Percentiles rank a stretch among this genome's conserved stretches.
Evolutionary conservation across 106 monocot species (phyloP).

Genomic region (Apostasia ramifera): DNA sequence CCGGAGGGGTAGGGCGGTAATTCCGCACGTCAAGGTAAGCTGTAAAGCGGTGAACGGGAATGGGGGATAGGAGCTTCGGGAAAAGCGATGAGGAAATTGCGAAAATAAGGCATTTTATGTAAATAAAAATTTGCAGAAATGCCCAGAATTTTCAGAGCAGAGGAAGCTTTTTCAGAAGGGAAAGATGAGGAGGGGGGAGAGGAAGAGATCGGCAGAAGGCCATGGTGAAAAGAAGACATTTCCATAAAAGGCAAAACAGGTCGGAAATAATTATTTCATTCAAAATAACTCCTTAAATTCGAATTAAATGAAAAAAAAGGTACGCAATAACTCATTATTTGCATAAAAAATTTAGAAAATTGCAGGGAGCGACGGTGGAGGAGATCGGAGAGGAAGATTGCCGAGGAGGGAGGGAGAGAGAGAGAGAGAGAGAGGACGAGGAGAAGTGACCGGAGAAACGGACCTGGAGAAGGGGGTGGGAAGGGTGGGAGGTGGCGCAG

Average conservation of each 20-base stretch:
- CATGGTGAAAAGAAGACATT: constrained; percentile 1
- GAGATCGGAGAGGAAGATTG: not conserved
- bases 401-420: not conserved
- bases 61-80: not conserved
- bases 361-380: not conserved
- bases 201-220: not conserved
- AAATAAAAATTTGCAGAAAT: no score
- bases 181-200: no score
- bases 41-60: not conserved
- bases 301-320: not conserved
- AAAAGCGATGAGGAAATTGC: not conserved
- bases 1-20: constrained; percentile 17
- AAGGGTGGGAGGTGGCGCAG: constrained; percentile 41
- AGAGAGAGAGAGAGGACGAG: not conserved
- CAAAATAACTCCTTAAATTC: not conserved
- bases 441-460: not conserved
- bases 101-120: no score
- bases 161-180: no score
- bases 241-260: constrained; percentile 21
- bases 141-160: no score
- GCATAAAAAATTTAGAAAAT: not conserved
- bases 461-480: constrained; percentile 59
- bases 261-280: not conserved
- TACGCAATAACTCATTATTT: not conserved
- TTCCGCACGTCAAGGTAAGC: not conserved